Percentiles rank a stretch among this genome's conserved stretches.
Evolutionary conservation across 345 rosid species (phyloP).

Genomic region (Chamaenerion angustifolium): DNA sequence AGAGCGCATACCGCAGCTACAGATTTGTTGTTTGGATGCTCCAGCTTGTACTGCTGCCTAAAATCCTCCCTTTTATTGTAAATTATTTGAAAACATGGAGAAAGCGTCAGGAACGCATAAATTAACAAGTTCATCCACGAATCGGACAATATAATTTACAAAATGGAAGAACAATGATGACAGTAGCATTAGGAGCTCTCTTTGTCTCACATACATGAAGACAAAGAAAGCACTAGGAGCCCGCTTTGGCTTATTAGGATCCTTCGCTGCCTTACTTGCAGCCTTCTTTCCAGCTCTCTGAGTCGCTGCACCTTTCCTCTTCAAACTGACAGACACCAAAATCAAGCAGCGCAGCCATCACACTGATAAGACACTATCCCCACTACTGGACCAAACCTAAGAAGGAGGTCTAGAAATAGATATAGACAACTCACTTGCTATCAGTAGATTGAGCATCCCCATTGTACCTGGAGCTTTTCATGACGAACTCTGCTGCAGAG

Average conservation of each 20-base stretch:
- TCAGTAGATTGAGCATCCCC: too few relatives aligned
- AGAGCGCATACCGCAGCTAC: constrained; percentile 45
- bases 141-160: background rate
- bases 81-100: too few relatives aligned
- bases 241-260: constrained; percentile 84
- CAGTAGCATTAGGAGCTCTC: too few relatives aligned
- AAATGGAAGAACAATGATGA: background rate
- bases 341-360: too few relatives aligned
- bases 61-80: constrained; percentile 64
- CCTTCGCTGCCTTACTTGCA: constrained; percentile 43
- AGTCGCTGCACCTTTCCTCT: constrained; percentile 22
- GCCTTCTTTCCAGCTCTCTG: constrained; percentile 26
- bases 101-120: background rate
- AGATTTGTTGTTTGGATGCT: constrained; percentile 70
- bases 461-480: constrained; percentile 55
- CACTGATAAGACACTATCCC: background rate
- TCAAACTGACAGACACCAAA: constrained; percentile 28
- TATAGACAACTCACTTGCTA: too few relatives aligned
- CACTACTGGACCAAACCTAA: background rate
- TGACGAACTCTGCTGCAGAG: constrained; percentile 29
- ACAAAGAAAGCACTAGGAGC: constrained; percentile 80
- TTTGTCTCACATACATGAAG: constrained; percentile 63
- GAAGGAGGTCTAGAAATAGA: background rate
- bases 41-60: constrained; percentile 45
- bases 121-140: background rate